Conservation (phyloP, 805 yeast species). For the Komagataella kurtzmanii region DNA sequence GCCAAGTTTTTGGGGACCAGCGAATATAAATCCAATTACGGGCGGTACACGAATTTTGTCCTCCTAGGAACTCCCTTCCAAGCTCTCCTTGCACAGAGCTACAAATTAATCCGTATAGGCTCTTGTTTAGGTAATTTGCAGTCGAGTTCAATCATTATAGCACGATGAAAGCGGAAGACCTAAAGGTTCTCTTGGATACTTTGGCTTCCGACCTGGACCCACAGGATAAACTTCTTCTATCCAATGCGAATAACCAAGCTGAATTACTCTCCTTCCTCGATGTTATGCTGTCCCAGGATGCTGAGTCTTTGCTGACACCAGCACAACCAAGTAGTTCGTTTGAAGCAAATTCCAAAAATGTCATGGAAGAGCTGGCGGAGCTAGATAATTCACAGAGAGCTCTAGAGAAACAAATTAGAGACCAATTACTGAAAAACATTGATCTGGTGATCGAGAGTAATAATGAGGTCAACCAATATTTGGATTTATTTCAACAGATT, state of each 20-base stretch:
- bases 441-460: constrained; percentile 12
- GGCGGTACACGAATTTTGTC: constrained; percentile 3
- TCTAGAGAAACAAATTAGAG: constrained; percentile 2
- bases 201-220: constrained; percentile 14
- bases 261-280: constrained; percentile 20
- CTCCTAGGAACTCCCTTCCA: not conserved
- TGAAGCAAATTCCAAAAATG: constrained; percentile 15
- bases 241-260: constrained; percentile 21
- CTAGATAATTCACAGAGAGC: constrained; percentile 39
- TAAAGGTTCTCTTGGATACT: constrained; percentile 21
- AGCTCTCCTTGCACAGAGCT: not conserved
- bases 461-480: not conserved
- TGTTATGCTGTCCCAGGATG: constrained; percentile 33
- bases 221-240: constrained; percentile 12
- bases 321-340: not conserved
- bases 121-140: not conserved
- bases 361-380: constrained; percentile 66
- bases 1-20: not conserved
- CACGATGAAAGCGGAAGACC: not conserved
- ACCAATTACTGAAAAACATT: constrained; percentile 22
- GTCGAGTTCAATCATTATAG: not conserved
- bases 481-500: not conserved
- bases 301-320: constrained; percentile 16
- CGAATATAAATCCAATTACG: not conserved
- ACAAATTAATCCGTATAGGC: not conserved